Evolutionary conservation across 2,329 filamentous ascomycete species (phyloP), one percentile per base, ranked within the genome.

Genomic region (Cadophora sp.): DNA sequence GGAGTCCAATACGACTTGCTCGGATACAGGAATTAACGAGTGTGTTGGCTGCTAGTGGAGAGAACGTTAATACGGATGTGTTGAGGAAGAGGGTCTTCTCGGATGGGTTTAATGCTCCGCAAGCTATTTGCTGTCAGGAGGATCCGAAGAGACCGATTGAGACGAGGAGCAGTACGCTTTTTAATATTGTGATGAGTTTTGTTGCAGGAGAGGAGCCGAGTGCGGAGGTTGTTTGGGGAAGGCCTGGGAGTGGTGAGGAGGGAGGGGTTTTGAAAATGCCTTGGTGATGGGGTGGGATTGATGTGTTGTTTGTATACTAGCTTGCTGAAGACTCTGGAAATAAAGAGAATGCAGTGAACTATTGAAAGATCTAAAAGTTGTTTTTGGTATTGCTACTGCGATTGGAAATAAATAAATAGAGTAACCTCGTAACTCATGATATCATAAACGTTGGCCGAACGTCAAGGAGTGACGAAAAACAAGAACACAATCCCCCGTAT

Each of bases 151-250:
- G 69, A 1, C 73, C 76, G 45, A 70, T 73, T 5, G 74, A 75
- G 14, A 73, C 69, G 13, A 74, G 77, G 9, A 77, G 72, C 36
- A 77, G 72, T 53, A 76, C 78, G 8, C 68, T 79, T 39, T 80
- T 80, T 60, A 79, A 79, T 30, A 80, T 80, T 47, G 72, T 79
- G 24, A 79, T 78, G 76, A 72, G 75, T 43, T 67, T 79, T 61
- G 47, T 18, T 2, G 60, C 64, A 4, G 68, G 65, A 1, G 22
- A 61, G 56, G 70, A 75, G 13, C 67, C 73, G 4, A 59, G 65
- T 16, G 78, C 76, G n/a, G 77, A 80, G 69, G 72, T 80, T 18
- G 77, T 79, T 8, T 70, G 64, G 66, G 69, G 69, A 14, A 61
- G 47, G 56, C 69, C 69, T 5, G 66, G 66, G 14, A 69, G 66